Percentiles rank a stretch among this genome's conserved stretches.
Conservation (phyloP, 2,329 filamentous ascomycete species). For the Ilyonectria destructans region DNA sequence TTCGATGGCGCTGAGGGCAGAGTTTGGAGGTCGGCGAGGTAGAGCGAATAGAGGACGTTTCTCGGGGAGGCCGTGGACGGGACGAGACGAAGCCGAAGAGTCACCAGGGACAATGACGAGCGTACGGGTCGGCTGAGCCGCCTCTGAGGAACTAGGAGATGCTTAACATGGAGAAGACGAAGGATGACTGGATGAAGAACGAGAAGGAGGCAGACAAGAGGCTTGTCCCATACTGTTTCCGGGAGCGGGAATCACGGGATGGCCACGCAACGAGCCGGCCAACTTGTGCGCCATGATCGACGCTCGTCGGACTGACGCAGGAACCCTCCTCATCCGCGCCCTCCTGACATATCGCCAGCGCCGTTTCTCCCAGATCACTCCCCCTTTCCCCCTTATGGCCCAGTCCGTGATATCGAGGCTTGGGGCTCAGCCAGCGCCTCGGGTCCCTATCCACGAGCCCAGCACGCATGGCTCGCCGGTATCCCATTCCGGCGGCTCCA, state of each 20-base stretch:
- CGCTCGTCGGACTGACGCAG: slow-evolving; percentile 20
- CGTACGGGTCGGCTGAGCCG: slow-evolving; percentile 10
- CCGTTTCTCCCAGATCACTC: neutral
- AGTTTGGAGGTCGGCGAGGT: neutral
- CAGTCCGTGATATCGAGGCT: neutral
- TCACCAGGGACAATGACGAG: neutral
- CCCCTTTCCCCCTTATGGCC: neutral
- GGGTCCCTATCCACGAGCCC: neutral
- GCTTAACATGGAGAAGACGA: neutral
- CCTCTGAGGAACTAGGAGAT: slow-evolving; percentile 5
- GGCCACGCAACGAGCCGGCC: slow-evolving; percentile 19
- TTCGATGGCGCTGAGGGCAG: neutral
- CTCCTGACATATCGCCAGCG: neutral
- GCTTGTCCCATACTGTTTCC: slow-evolving; percentile 21
- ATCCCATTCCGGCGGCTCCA: neutral
- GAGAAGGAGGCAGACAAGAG: neutral
- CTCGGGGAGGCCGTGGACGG: slow-evolving; percentile 36
- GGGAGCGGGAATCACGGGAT: slow-evolving; percentile 28
- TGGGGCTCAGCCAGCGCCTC: neutral
- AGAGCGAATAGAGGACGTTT: neutral
- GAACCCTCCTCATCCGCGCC: slow-evolving; percentile 16
- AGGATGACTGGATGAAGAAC: neutral
- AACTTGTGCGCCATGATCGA: neutral
- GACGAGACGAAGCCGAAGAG: slow-evolving; percentile 25
- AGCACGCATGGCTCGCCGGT: neutral